Evolutionary conservation across 2,329 filamentous ascomycete genomes (phyloP).

Genomic region (Verticillium zaregamsianum): DNA sequence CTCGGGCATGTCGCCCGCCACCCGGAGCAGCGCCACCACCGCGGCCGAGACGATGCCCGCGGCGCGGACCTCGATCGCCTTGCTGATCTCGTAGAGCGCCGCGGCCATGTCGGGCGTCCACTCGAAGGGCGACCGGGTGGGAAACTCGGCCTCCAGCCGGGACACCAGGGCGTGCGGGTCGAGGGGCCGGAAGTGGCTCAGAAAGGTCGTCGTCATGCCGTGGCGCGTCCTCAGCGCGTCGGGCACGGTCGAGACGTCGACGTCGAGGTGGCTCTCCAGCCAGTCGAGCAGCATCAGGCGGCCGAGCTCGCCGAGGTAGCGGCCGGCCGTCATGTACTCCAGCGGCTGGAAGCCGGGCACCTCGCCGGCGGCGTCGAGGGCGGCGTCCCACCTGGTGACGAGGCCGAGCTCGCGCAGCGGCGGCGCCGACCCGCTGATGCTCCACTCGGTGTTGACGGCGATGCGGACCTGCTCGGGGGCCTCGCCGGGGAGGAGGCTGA

Average conservation of each 20-base stretch:
- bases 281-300: conserved; percentile 67
- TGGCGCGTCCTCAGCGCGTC: conserved; percentile 52
- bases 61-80: conserved; percentile 66
- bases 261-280: conserved; percentile 38
- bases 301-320: conserved; percentile 74
- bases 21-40: conserved; percentile 63
- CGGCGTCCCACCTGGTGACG: conserved; percentile 66
- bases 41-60: conserved; percentile 72
- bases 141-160: conserved; percentile 49
- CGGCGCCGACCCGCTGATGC: conserved; percentile 69
- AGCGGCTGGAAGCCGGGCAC: conserved; percentile 74
- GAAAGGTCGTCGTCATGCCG: conserved; percentile 65
- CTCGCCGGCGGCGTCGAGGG: conserved; percentile 63
- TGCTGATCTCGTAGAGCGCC: conserved; percentile 62
- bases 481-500: conserved; percentile 44
- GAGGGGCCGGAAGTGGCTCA: conserved; percentile 64
- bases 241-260: conserved; percentile 46
- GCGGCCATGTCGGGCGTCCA: conserved; percentile 61
- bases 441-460: conserved; percentile 81
- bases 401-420: conserved; percentile 60
- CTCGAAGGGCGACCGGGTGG: conserved; percentile 39
- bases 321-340: conserved; percentile 79
- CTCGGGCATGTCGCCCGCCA: conserved; percentile 60
- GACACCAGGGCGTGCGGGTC: conserved; percentile 36
- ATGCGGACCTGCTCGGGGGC: conserved; percentile 54